A percentile compares a stretch with the other conserved stretches of the same genome.
Evolutionary conservation across 306 rosid genomes (phyloP).

Genomic region (Argentina anserina): DNA sequence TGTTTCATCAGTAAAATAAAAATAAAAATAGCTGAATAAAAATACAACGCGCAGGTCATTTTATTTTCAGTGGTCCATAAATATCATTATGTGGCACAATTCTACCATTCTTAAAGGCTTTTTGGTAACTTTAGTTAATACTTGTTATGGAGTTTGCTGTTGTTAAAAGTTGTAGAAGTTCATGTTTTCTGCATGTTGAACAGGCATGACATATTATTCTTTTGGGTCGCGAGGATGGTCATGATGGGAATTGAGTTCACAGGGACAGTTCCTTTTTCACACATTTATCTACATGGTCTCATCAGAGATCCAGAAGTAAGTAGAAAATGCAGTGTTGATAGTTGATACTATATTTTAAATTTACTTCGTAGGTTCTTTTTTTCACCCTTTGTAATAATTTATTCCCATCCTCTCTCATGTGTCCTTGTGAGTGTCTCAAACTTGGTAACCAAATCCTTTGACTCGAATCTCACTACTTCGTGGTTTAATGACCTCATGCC

Average conservation of each 20-base stretch:
- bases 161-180: background rate
- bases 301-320: constrained; percentile 89
- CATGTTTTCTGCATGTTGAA: constrained; percentile 25
- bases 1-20: background rate
- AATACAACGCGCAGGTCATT: background rate
- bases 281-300: constrained; percentile 92
- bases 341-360: constrained; percentile 12
- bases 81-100: background rate
- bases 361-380: background rate
- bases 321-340: constrained; percentile 13
- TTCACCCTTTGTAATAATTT: background rate
- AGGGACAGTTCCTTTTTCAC: constrained; percentile 76
- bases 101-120: background rate
- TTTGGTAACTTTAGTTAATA: background rate
- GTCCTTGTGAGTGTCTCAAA: background rate
- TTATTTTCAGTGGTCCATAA: background rate
- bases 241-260: constrained; percentile 99
- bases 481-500: background rate
- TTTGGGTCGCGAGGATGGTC: constrained; percentile 99
- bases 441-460: background rate
- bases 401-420: background rate
- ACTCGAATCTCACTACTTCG: background rate
- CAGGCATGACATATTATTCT: constrained; percentile 97
- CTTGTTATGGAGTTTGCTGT: background rate
- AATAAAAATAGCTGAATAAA: background rate